phyloP scores from a whole-genome alignment of 2,329 filamentous ascomycete genomes.

The Ceratocystis cubensis region DNA sequence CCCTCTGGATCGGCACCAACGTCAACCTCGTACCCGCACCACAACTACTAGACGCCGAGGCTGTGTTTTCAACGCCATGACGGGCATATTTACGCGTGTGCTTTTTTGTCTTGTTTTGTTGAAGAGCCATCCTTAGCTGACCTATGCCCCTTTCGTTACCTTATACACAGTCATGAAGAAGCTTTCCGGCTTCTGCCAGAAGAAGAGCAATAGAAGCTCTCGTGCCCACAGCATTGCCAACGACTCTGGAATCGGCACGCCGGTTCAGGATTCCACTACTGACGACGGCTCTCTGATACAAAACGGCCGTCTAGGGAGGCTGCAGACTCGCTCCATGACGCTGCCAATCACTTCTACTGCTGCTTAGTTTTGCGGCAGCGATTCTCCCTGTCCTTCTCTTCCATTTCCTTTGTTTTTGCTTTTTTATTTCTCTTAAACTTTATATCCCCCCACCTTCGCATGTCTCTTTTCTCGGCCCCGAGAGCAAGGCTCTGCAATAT shows the following conservation, averaged over 20 bases:
- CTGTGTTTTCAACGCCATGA: not conserved
- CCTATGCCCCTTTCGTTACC: not conserved
- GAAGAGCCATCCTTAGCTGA: conserved; percentile 8
- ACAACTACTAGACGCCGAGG: conserved; percentile 2
- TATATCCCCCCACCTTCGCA: conserved; percentile 2
- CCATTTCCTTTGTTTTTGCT: not conserved
- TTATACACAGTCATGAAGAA: conserved; percentile 20
- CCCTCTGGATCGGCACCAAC: not conserved
- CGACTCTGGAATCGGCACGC: conserved; percentile 21
- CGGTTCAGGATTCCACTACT: conserved; percentile 12
- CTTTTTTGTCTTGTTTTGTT: conserved; percentile 1
- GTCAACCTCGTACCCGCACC: conserved; percentile 13
- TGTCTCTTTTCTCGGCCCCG: not conserved
- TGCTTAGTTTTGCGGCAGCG: not conserved
- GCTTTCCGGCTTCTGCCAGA: conserved; percentile 14
- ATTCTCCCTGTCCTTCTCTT: not conserved
- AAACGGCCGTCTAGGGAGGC: conserved; percentile 10
- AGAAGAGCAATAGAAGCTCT: conserved; percentile 12
- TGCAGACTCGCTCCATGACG: conserved; percentile 13
- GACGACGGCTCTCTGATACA: conserved; percentile 13
- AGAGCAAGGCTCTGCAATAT: conserved; percentile 14
- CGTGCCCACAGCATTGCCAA: conserved; percentile 15
- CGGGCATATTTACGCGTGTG: conserved; percentile 1
- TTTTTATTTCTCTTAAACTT: conserved; percentile 1
- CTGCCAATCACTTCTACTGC: not conserved